A percentile compares a stretch with the other conserved stretches of the same genome.
These are phyloP conservation scores for Debaryomyces tyrocola DNA, from an alignment of 805 yeast genomes.

Conservation along the genomic window DNA sequence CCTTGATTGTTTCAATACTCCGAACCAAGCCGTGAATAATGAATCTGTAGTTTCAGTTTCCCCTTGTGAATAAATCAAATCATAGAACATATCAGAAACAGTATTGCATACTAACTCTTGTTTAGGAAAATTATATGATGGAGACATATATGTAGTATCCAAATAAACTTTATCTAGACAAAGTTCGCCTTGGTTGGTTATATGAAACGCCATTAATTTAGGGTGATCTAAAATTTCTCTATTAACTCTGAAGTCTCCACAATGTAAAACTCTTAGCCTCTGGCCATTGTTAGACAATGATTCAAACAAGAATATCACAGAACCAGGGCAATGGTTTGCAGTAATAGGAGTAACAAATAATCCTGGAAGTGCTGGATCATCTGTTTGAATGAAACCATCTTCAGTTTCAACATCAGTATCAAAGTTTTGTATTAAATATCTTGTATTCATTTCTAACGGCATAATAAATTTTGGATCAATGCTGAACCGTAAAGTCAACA, in stretches of 20 bases:
- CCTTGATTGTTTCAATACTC: constrained; percentile 33
- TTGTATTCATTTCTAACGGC: constrained; percentile 38
- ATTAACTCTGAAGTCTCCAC: constrained; percentile 90
- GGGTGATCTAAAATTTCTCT: constrained; percentile 47
- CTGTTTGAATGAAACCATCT: constrained; percentile 15
- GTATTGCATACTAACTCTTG: constrained; percentile 67
- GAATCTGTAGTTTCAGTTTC: constrained; percentile 8
- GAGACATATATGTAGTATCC: constrained; percentile 88
- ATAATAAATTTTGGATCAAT: constrained; percentile 50
- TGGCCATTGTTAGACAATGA: constrained; percentile 25
- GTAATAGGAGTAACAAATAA: constrained; percentile 61
- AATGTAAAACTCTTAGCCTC: constrained; percentile 57
- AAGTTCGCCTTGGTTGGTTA: constrained; percentile 1
- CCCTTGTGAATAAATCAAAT: constrained; percentile 33
- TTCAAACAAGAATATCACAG: constrained; percentile 75
- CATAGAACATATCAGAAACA: constrained; percentile 53
- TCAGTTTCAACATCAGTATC: constrained; percentile 7
- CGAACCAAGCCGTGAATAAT: constrained; percentile 33
- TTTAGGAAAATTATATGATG: constrained; percentile 72
- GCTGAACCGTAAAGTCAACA: constrained; percentile 55
- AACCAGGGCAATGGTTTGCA: constrained; percentile 98
- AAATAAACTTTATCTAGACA: constrained; percentile 65
- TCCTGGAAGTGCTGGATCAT: constrained; percentile 22
- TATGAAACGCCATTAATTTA: constrained; percentile 19
- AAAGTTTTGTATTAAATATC: constrained; percentile 28